Evolutionary conservation across 805 yeast species (phyloP).

Genomic region (Candida easanensis): DNA sequence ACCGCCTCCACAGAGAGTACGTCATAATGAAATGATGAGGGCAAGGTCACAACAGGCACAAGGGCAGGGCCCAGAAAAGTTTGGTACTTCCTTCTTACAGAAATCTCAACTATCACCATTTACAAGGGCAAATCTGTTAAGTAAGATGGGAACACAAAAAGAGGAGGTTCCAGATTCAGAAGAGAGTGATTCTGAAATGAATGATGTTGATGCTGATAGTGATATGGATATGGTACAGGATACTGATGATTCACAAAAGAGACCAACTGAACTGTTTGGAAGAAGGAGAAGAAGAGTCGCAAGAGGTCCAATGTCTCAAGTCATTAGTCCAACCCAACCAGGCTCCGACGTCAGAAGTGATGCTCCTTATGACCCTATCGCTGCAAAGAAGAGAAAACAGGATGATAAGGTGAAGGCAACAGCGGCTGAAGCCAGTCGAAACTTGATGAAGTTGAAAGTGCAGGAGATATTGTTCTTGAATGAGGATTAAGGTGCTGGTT

Average conservation of each 20-base stretch:
- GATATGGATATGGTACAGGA: constrained; percentile 20
- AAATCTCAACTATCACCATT: constrained; percentile 24
- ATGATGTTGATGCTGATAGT: constrained; percentile 25
- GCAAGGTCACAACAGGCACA: not conserved
- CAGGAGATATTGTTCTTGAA: constrained; percentile 28
- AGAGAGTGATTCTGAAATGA: constrained; percentile 28
- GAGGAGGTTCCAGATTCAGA: constrained; percentile 20
- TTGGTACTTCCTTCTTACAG: constrained; percentile 4
- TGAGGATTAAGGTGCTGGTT: constrained; percentile 15
- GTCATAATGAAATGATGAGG: not conserved
- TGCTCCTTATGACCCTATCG: constrained; percentile 1
- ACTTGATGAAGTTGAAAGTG: constrained; percentile 24
- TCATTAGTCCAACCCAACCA: constrained; percentile 7
- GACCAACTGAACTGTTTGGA: not conserved
- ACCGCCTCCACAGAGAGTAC: not conserved
- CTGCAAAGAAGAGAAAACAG: constrained; percentile 8
- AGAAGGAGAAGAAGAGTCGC: not conserved
- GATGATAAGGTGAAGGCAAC: constrained; percentile 7
- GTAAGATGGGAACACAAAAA: constrained; percentile 16
- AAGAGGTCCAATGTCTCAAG: not conserved
- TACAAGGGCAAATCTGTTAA: constrained; percentile 21
- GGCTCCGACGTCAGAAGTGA: not conserved
- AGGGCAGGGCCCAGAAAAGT: not conserved
- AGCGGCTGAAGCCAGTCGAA: constrained; percentile 26
- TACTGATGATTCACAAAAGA: constrained; percentile 6